A percentile compares a stretch with the other conserved stretches of the same genome.
Conservation (phyloP, 1,284 basidiomycete genomes). For the Papiliotrema terrestris region DNA sequence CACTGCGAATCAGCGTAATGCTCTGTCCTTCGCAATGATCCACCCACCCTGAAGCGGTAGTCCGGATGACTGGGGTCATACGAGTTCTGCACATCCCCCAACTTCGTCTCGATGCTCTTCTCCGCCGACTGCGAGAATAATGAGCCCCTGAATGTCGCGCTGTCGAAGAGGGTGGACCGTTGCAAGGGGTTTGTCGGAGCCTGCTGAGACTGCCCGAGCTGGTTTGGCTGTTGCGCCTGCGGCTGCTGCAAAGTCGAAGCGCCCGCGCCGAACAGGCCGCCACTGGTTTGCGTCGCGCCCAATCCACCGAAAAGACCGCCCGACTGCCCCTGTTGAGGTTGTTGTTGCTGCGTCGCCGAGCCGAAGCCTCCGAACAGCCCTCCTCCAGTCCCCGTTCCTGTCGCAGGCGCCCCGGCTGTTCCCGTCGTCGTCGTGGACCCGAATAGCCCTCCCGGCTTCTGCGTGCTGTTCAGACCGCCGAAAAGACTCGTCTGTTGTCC, state of each 20-base stretch:
- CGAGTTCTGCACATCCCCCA: conserved; percentile 64
- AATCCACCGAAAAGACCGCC: conserved; percentile 45
- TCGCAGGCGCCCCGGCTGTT: neutral
- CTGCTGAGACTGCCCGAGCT: neutral
- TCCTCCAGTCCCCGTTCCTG: neutral
- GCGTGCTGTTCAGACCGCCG: neutral
- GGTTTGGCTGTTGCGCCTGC: conserved; percentile 5
- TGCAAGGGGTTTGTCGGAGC: neutral
- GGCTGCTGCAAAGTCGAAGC: conserved; percentile 19
- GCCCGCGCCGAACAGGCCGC: conserved; percentile 41
- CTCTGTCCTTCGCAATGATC: neutral
- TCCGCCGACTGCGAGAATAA: conserved; percentile 39
- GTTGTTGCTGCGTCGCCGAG: conserved; percentile 17
- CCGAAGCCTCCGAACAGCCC: conserved; percentile 35
- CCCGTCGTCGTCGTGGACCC: neutral
- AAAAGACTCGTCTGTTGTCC: neutral
- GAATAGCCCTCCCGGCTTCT: neutral
- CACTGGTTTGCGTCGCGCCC: conserved; percentile 20
- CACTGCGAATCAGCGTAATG: conserved; percentile 52
- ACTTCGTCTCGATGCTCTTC: conserved; percentile 56
- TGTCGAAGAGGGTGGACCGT: conserved; percentile 7
- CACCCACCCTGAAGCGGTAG: conserved; percentile 73
- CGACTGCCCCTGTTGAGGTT: conserved; percentile 8
- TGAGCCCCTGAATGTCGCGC: neutral
- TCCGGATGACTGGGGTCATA: conserved; percentile 68